Conservation (phyloP, 345 rosid genomes). For the Clarkia xantiana region DNA sequence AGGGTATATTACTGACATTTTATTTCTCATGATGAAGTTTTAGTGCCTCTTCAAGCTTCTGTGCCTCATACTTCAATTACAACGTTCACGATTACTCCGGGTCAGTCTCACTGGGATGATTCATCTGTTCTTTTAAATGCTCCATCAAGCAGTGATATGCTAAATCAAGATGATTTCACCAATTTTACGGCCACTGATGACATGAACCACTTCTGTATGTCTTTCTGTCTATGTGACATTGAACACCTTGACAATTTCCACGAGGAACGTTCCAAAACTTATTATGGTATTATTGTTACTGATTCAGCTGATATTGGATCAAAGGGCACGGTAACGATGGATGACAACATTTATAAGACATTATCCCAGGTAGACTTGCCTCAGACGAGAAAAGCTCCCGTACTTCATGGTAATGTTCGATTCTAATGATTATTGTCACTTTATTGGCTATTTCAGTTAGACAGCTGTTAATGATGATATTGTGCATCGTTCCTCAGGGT, state of each 20-base stretch:
- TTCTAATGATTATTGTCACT: neutral
- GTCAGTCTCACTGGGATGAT: constrained; percentile 57
- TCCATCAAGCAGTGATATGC: constrained; percentile 24
- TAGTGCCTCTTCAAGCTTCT: constrained; percentile 45
- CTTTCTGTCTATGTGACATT: constrained; percentile 2
- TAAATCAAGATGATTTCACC: constrained; percentile 35
- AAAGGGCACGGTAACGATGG: constrained; percentile 35
- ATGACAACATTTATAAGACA: constrained; percentile 29
- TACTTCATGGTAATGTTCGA: constrained; percentile 38
- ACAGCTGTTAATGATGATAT: neutral
- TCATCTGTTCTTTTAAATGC: constrained; percentile 35
- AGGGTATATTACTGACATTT: neutral
- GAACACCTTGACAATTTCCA: constrained; percentile 5
- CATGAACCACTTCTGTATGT: constrained; percentile 21
- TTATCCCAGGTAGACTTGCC: constrained; percentile 29
- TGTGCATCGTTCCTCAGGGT: constrained; percentile 25
- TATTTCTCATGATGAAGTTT: constrained; percentile 24
- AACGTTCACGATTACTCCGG: constrained; percentile 21
- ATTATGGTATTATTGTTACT: constrained; percentile 50
- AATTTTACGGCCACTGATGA: constrained; percentile 45
- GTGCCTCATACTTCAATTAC: constrained; percentile 27
- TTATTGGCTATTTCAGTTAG: neutral
- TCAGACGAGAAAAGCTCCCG: constrained; percentile 32
- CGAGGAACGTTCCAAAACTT: constrained; percentile 48
- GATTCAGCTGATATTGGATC: constrained; percentile 97